These are phyloP conservation scores for Pestalotiopsis sp. DNA, from an alignment of 2,329 filamentous ascomycete species.

Conservation along the genomic window DNA sequence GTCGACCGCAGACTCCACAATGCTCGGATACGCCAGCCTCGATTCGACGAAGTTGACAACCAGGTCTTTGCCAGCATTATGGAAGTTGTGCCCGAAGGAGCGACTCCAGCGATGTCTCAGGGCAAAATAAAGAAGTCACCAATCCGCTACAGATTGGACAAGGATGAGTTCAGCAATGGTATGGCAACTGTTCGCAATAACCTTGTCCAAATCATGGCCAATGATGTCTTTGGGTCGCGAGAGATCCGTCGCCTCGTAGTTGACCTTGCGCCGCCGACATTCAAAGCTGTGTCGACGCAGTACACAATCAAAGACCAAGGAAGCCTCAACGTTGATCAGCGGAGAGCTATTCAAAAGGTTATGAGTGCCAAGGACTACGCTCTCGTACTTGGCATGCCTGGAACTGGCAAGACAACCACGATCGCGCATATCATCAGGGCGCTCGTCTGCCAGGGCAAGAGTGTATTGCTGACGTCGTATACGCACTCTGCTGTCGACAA, in stretches of 20 bases:
- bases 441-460: constrained; percentile 86
- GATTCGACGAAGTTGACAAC: constrained; percentile 76
- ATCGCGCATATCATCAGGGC: constrained; percentile 97
- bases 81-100: constrained; percentile 70
- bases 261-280: constrained; percentile 72
- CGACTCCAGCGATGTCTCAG: constrained; percentile 52
- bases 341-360: constrained; percentile 85
- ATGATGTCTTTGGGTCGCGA: constrained; percentile 69
- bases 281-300: constrained; percentile 67
- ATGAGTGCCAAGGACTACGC: constrained; percentile 96
- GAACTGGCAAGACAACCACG: constrained; percentile 96
- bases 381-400: constrained; percentile 96
- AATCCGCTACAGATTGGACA: constrained; percentile 83
- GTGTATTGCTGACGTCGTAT: constrained; percentile 90
- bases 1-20: constrained; percentile 92
- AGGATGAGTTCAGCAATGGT: constrained; percentile 97
- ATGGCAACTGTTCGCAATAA: constrained; percentile 97
- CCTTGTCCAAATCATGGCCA: constrained; percentile 87
- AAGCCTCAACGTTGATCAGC: constrained; percentile 85
- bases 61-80: constrained; percentile 92
- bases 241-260: constrained; percentile 81
- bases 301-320: constrained; percentile 65
- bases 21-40: constrained; percentile 72
- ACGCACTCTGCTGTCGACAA: constrained; percentile 99
- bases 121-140: constrained; percentile 56